Evolutionary conservation across 1,284 basidiomycete genomes (phyloP), one percentile per base, ranked within the genome.

Genomic region (Microbotryum lychnidis-dioicae): DNA sequence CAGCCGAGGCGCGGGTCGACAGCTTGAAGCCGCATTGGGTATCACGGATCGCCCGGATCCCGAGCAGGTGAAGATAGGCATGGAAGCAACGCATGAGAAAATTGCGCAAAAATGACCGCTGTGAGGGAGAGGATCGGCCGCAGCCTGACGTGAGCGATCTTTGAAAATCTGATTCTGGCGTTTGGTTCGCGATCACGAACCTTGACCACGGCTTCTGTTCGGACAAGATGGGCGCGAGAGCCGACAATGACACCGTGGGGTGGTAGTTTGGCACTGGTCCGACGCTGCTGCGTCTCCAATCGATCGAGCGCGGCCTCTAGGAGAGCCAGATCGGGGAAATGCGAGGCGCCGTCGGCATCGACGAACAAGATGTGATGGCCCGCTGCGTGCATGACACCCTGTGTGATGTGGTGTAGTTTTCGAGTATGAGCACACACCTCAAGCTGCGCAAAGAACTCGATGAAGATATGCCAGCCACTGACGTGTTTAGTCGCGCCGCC

Each of bases 11-110:
- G 3, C 91, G 87, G 8, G 90, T 84, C 75, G 91, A 91, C 23
- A 93, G 82, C 76, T 97, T 96, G 83, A 97, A 97, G 46, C 92
- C 92, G 73, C 92, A 96, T 75, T 96, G 92, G 23, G 92, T 97
- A 77, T 96, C 92, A 42, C 67, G 63, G 68, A 96, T 88, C 71
- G 89, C 85, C 6, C 86, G 85, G 4, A 91, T 89, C 44, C 90
- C 90, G 46, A 92, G 83, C 57, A 91, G 81, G 37, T 85, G 83
- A 10, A 89, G 82, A 74, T 89, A 86, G 51, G 84, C 83, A 75
- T 96, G 92, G 64, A 97, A 83, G 14, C 84, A 84, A 71, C 92
- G 87, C 92, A 96, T 96, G 64, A 96, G 84, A 57, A 93, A 77
- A 72, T 96, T 97, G 25, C 92, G 85, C 21, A 96, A 73, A 42